A percentile compares a stretch with the other conserved stretches of the same genome.
Conservation (phyloP, 139 green algal species). For the Haematococcus lacustris region DNA sequence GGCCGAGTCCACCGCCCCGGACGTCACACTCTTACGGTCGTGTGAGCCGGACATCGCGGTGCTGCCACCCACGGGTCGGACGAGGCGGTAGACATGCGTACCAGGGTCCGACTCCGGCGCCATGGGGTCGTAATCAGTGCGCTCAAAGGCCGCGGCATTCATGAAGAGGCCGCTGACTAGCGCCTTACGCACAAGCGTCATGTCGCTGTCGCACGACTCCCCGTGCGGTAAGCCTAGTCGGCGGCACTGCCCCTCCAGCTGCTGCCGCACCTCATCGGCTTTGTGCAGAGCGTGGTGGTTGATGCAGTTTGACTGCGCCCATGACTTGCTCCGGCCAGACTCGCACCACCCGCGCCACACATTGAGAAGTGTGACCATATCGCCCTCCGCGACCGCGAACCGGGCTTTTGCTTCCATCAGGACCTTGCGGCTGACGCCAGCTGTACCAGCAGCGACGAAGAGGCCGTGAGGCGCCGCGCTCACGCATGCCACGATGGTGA, state of each 20-base stretch:
- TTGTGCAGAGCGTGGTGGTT: slow-evolving; percentile 66
- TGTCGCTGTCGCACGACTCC: slow-evolving; percentile 29
- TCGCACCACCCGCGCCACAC: slow-evolving; percentile 75
- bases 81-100: slow-evolving; percentile 51
- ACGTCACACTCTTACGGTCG: background rate
- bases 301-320: too few species aligned
- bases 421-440: slow-evolving; percentile 15
- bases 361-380: slow-evolving; percentile 68
- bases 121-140: slow-evolving; percentile 38
- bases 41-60: background rate
- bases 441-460: slow-evolving; percentile 6
- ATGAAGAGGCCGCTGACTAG: slow-evolving; percentile 49
- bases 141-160: slow-evolving; percentile 53
- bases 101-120: slow-evolving; percentile 26
- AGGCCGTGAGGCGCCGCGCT: slow-evolving; percentile 9
- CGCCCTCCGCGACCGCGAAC: slow-evolving; percentile 71
- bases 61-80: slow-evolving; percentile 23
- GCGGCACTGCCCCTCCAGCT: slow-evolving; percentile 37
- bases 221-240: slow-evolving; percentile 39
- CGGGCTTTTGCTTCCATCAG: slow-evolving; percentile 35
- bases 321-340: slow-evolving; percentile 16
- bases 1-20: slow-evolving; percentile 5
- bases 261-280: slow-evolving; percentile 51
- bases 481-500: slow-evolving; percentile 22
- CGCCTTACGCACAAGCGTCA: slow-evolving; percentile 20